Conservation (phyloP, 805 yeast genomes). For the Saccharomycopsis fermentans region DNA sequence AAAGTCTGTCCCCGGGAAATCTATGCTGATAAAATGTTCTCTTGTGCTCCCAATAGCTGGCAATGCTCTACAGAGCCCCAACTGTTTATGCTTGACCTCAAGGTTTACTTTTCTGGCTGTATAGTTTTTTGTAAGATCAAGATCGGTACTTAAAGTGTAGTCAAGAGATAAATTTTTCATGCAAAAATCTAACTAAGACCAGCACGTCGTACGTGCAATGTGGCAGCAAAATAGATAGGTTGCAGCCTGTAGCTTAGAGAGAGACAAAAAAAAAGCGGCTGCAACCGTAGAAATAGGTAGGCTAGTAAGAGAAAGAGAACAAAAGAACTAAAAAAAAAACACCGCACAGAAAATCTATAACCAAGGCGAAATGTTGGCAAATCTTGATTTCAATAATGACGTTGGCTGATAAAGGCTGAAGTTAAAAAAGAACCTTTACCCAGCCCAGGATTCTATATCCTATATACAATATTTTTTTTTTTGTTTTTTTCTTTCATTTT, state of each 20-base stretch:
- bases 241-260: not conserved
- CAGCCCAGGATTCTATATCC: not conserved
- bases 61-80: too few species aligned
- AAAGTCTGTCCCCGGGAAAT: too few species aligned
- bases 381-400: not conserved
- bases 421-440: not conserved
- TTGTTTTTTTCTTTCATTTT: not conserved
- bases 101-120: too few species aligned
- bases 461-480: too few species aligned
- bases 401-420: not conserved
- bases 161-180: not conserved
- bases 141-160: not conserved
- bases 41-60: too few species aligned
- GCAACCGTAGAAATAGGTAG: too few species aligned
- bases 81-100: too few species aligned
- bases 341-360: not conserved
- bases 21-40: too few species aligned
- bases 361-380: not conserved
- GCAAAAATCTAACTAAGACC: not conserved
- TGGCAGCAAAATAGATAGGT: not conserved
- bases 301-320: too few species aligned
- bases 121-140: not conserved
- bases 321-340: too few species aligned
- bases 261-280: not conserved
- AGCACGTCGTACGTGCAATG: not conserved